A percentile compares a stretch with the other conserved stretches of the same genome.
phyloP scores from a whole-genome alignment of 768 basidiomycete genomes.

The Mycena pura region DNA sequence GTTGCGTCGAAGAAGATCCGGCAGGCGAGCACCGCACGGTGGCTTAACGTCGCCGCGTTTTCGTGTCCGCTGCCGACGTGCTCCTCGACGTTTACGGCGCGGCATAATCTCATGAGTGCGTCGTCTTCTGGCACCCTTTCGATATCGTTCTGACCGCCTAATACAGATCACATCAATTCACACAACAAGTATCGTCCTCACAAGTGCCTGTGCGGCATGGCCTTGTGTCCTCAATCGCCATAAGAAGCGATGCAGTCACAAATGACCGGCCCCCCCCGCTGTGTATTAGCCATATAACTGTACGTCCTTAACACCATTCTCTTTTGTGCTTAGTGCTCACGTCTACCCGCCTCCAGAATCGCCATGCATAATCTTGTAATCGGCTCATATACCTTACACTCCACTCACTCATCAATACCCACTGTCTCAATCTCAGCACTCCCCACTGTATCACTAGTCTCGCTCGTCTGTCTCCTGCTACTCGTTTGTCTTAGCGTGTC shows the following conservation, averaged over 20 bases:
- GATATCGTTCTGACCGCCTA: background rate
- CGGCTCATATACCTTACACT: no score
- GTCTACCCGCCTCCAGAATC: no score
- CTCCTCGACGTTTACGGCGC: conserved; percentile 25
- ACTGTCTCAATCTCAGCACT: no score
- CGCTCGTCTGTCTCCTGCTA: no score
- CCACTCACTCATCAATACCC: no score
- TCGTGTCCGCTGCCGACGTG: conserved; percentile 5
- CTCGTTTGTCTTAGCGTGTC: no score
- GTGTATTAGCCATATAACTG: background rate
- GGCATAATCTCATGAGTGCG: conserved; percentile 26
- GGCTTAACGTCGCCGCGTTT: conserved; percentile 21
- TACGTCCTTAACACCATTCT: no score
- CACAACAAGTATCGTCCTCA: conserved; percentile 26
- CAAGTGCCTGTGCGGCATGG: conserved; percentile 20
- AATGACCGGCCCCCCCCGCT: background rate
- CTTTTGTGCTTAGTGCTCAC: no score
- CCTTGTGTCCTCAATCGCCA: conserved; percentile 28
- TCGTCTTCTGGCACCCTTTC: background rate
- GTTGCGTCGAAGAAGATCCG: conserved; percentile 28
- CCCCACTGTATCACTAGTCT: no score
- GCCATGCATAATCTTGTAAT: no score
- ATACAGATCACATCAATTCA: conserved; percentile 25
- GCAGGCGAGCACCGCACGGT: conserved; percentile 20
- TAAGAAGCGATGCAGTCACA: conserved; percentile 27